phyloP scores from a whole-genome alignment of 192 early-diverging fungal genomes.

The Coemansia sp. region DNA sequence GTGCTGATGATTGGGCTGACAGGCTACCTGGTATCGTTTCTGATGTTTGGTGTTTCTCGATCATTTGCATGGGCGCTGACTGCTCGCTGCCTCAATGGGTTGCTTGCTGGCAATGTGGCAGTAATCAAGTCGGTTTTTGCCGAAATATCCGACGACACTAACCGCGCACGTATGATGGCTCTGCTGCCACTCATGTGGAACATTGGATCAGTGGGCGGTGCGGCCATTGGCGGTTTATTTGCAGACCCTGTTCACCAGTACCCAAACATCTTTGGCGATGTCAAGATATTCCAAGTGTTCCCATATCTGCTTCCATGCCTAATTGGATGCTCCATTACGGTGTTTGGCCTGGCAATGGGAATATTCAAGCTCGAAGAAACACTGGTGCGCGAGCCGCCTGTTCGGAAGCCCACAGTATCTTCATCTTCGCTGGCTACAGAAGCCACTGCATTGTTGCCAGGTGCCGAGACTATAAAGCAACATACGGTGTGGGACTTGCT shows the following conservation, averaged over 20 bases:
- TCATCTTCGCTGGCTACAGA: slow-evolving; percentile 1
- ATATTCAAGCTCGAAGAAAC: slow-evolving; percentile 66
- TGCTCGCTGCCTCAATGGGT: slow-evolving; percentile 63
- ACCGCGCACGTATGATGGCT: slow-evolving; percentile 73
- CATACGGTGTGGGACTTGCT: slow-evolving; percentile 19
- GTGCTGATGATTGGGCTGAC: slow-evolving; percentile 75
- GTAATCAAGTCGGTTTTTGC: slow-evolving; percentile 80
- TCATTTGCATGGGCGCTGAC: slow-evolving; percentile 60
- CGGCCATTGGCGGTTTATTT: slow-evolving; percentile 79
- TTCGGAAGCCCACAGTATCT: background rate
- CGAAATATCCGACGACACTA: slow-evolving; percentile 82
- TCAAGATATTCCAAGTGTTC: slow-evolving; percentile 59
- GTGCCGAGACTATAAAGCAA: background rate
- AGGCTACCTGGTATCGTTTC: slow-evolving; percentile 67
- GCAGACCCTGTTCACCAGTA: slow-evolving; percentile 68
- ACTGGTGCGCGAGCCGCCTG: slow-evolving; percentile 18
- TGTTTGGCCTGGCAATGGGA: slow-evolving; percentile 65
- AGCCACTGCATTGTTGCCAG: slow-evolving; percentile 1
- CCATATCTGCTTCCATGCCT: slow-evolving; percentile 88
- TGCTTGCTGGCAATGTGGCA: slow-evolving; percentile 73
- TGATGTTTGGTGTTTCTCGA: slow-evolving; percentile 71
- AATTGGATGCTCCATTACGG: slow-evolving; percentile 59
- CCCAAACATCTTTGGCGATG: slow-evolving; percentile 60
- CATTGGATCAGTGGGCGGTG: slow-evolving; percentile 62
- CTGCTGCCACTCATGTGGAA: slow-evolving; percentile 74